Percentiles rank a stretch among this genome's conserved stretches.
phyloP scores from a whole-genome alignment of 768 basidiomycete genomes.

The Lactarius evosmus region DNA sequence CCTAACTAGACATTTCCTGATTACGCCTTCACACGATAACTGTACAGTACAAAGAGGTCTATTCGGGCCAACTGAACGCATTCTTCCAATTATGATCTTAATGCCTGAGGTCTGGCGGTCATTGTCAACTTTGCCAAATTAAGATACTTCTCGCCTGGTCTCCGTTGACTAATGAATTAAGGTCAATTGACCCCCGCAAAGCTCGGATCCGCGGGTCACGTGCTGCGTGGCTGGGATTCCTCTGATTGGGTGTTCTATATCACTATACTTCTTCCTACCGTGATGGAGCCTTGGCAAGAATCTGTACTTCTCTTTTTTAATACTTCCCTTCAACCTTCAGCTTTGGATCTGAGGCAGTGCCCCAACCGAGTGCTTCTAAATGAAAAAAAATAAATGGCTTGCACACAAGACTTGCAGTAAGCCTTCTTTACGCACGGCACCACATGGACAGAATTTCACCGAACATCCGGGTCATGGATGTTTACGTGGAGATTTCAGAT shows the following conservation, averaged over 20 bases:
- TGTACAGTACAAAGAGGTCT: slow-evolving; percentile 7
- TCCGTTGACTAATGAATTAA: too few species aligned
- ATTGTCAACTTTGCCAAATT: neutral
- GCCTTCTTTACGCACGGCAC: neutral
- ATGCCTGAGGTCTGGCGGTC: neutral
- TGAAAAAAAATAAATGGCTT: neutral
- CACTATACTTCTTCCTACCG: neutral
- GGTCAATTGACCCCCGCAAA: too few species aligned
- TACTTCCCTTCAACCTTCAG: neutral
- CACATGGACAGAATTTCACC: neutral
- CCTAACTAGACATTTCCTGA: slow-evolving; percentile 28
- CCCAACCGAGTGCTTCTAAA: neutral
- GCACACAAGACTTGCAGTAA: neutral
- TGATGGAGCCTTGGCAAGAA: neutral
- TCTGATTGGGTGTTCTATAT: neutral
- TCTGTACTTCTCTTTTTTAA: neutral
- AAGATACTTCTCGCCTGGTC: too few species aligned
- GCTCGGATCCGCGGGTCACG: neutral
- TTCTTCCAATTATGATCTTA: neutral
- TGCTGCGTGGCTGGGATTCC: neutral
- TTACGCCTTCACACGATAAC: neutral
- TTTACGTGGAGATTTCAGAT: too few species aligned
- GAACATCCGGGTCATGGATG: neutral
- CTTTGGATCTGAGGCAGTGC: neutral
- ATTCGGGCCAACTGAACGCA: neutral